Evolutionary conservation across 1,139 yeast species (phyloP), one percentile per base, ranked within the genome.

Genomic region (Protomyces gravidus): DNA sequence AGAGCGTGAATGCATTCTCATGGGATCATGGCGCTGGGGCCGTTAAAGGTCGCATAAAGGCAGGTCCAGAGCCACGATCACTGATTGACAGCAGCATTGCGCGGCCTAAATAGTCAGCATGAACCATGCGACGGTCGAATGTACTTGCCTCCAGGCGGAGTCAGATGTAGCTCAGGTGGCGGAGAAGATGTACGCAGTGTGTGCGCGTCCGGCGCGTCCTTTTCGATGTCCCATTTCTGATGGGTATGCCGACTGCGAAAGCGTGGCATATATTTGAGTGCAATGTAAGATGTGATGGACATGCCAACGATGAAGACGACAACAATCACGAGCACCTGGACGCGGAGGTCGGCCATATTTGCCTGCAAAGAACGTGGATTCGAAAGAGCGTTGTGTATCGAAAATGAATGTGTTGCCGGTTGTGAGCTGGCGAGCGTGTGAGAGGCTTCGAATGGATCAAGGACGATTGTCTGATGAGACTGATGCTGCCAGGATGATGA

Each of bases 61-160:
- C 42, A n/a, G 42, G 21, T 15, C 42, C 42, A n/a, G 42, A 36
- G 21, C 42, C 42, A 9, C 42, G 42, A 15, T 36, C 42, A 36
- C 42, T 36, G 21, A 36, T 15, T 19, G 42, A 15, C 42, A 36
- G 19, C 21, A 36, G 42, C 42, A 36, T 36, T 23, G 42, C 42
- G 19, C 42, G 25, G 42, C 42, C 42, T 36, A 4, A n/a, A n/a
- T n/a, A n/a, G n/a, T n/a, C n/a, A n/a, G n/a, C n/a, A n/a, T n/a
- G n/a, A n/a, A n/a, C n/a, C n/a, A n/a, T n/a, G n/a, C n/a, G n/a
- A n/a, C n/a, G n/a, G n/a, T n/a, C n/a, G n/a, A n/a, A n/a, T n/a
- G n/a, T 2, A 17, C 42, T 15, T 36, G 17, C 42, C 42, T 11
- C 17, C 42, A n/a, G 42, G 42, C 9, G 21, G 21, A 36, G 42